Conservation (phyloP, 805 yeast species). For the Ogataea philodendri region DNA sequence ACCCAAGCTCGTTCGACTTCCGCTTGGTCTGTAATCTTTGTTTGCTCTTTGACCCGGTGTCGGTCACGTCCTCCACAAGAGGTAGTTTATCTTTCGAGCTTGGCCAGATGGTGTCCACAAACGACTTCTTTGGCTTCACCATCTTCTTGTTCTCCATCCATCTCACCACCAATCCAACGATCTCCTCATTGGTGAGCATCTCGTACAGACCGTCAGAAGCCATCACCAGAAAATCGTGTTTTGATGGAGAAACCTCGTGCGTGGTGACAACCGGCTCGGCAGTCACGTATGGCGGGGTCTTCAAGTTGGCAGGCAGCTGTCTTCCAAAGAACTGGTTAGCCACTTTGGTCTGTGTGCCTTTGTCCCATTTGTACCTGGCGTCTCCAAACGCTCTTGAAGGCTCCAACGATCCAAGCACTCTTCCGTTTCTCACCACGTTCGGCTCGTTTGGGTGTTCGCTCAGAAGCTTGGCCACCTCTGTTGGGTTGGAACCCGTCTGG, state of each 20-base stretch:
- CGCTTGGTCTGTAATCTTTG: constrained; percentile 76
- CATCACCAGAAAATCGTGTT: constrained; percentile 83
- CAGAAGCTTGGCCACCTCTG: constrained; percentile 79
- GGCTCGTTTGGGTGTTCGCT: constrained; percentile 92
- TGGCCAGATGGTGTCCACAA: constrained; percentile 40
- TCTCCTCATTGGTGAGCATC: constrained; percentile 86
- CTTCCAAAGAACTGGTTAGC: constrained; percentile 81
- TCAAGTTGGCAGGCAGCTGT: constrained; percentile 64
- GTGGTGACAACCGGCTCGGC: constrained; percentile 93
- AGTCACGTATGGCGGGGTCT: constrained; percentile 95
- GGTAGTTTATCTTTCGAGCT: constrained; percentile 45
- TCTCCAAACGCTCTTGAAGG: constrained; percentile 98
- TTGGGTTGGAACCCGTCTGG: constrained; percentile 90
- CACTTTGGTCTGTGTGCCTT: constrained; percentile 66
- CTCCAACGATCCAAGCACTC: constrained; percentile 89
- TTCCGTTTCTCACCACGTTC: constrained; percentile 76
- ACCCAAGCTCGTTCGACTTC: constrained; percentile 36
- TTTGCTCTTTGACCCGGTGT: constrained; percentile 50
- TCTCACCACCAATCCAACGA: constrained; percentile 84
- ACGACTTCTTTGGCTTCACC: constrained; percentile 48
- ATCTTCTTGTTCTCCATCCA: constrained; percentile 83
- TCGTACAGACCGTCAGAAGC: constrained; percentile 95
- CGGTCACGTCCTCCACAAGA: constrained; percentile 59
- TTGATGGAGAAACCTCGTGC: constrained; percentile 64
- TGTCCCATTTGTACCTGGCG: constrained; percentile 84